Evolutionary conservation across 306 rosid species (phyloP).

Genomic region (Cucurbita pepo): DNA sequence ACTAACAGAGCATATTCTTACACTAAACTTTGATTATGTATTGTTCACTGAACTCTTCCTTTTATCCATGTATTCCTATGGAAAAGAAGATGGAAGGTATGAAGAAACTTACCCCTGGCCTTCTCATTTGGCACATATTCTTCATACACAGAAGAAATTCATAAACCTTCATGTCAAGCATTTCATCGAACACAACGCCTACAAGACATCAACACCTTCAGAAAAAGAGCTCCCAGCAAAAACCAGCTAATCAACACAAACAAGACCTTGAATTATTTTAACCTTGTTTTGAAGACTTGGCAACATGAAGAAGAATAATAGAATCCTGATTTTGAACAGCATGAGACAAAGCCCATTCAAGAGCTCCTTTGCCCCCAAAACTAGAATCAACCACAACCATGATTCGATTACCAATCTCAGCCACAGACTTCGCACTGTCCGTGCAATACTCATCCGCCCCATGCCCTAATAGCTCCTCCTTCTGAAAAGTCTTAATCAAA

Average conservation of each 20-base stretch:
- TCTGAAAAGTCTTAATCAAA: background rate
- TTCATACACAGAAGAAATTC: constrained; percentile 50
- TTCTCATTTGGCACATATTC: constrained; percentile 35
- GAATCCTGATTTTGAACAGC: constrained; percentile 48
- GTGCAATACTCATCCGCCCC: background rate
- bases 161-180: constrained; percentile 25
- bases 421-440: background rate
- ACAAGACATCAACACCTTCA: background rate
- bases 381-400: constrained; percentile 79
- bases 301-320: constrained; percentile 49
- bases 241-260: background rate
- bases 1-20: background rate
- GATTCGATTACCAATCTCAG: constrained; percentile 36
- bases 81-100: background rate
- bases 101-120: constrained; percentile 44
- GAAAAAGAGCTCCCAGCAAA: background rate
- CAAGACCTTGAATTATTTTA: background rate
- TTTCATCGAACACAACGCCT: constrained; percentile 23
- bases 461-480: background rate
- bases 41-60: background rate
- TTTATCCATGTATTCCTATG: background rate
- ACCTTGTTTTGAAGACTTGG: constrained; percentile 44
- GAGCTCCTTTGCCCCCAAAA: constrained; percentile 66
- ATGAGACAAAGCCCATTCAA: constrained; percentile 82
- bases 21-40: background rate